Evolutionary conservation across 495 filamentous ascomycete genomes (phyloP).

Genomic region (Xylaria telfairii): DNA sequence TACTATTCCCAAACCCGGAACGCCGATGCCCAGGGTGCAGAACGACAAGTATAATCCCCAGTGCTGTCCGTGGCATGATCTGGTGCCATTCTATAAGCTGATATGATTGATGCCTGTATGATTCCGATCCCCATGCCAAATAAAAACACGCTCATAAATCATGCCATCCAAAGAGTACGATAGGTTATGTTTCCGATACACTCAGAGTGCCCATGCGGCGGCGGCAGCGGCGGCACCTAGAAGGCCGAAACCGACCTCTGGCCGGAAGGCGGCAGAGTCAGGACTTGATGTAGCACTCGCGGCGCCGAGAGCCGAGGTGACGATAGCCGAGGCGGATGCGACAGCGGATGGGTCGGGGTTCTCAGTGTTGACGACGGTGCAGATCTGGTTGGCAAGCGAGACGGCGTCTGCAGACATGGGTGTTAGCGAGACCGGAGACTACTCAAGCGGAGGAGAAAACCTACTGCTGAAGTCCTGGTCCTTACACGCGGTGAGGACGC

Average conservation of each 20-base stretch:
- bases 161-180: not conserved
- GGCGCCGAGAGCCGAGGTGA: conserved; percentile 34
- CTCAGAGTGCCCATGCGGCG: conserved; percentile 22
- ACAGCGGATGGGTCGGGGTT: conserved; percentile 38
- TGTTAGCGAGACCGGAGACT: conserved; percentile 19
- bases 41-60: not conserved
- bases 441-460: conserved; percentile 8
- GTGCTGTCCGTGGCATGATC: not conserved
- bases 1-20: conserved; percentile 3
- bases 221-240: conserved; percentile 34
- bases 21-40: conserved; percentile 4
- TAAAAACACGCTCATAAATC: not conserved
- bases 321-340: conserved; percentile 35
- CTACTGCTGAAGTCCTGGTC: conserved; percentile 33
- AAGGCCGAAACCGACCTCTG: conserved; percentile 35
- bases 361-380: conserved; percentile 28
- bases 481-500: conserved; percentile 31
- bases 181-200: not conserved
- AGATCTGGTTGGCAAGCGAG: conserved; percentile 35
- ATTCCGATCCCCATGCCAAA: not conserved
- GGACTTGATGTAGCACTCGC: conserved; percentile 30
- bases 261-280: conserved; percentile 29
- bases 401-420: conserved; percentile 26
- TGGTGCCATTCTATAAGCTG: conserved; percentile 15
- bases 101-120: conserved; percentile 11